Percentiles rank a stretch among this genome's conserved stretches.
Conservation (phyloP, 306 rosid species). For the Prunus armeniaca region DNA sequence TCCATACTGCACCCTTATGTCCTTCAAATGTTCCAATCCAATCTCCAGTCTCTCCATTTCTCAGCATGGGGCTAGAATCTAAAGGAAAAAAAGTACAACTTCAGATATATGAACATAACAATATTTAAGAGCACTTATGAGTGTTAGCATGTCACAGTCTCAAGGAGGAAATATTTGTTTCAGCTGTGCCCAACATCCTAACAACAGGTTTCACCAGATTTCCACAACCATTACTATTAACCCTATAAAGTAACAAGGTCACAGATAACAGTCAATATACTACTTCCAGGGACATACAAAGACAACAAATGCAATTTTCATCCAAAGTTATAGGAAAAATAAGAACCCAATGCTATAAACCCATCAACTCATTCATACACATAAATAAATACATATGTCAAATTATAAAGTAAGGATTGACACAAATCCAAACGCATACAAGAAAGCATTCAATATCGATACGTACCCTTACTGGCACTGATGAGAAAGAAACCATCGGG, state of each 20-base stretch:
- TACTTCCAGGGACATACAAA: too few species aligned
- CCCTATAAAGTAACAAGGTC: too few species aligned
- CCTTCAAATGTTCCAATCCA: slow-evolving; percentile 99
- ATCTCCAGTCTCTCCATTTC: slow-evolving; percentile 98
- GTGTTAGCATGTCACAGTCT: not conserved
- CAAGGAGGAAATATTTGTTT: not conserved
- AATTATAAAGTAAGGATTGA: not conserved
- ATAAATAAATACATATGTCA: not conserved
- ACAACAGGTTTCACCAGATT: not conserved
- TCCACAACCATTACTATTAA: not conserved
- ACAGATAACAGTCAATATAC: not conserved
- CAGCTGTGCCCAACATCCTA: not conserved
- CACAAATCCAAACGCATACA: not conserved
- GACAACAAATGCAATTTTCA: not conserved
- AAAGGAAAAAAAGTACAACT: slow-evolving; percentile 11
- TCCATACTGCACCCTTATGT: slow-evolving; percentile 99
- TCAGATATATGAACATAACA: not conserved
- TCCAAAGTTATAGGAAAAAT: not conserved
- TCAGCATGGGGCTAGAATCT: slow-evolving; percentile 97
- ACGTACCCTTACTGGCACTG: slow-evolving; percentile 96
- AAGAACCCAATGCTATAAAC: not conserved
- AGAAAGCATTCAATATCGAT: not conserved
- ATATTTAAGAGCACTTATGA: not conserved
- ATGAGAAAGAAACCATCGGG: slow-evolving; percentile 92
- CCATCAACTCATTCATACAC: not conserved